These are phyloP conservation scores for Hypoxylon rickii DNA, from an alignment of 495 filamentous ascomycete genomes.

Conservation along the genomic window DNA sequence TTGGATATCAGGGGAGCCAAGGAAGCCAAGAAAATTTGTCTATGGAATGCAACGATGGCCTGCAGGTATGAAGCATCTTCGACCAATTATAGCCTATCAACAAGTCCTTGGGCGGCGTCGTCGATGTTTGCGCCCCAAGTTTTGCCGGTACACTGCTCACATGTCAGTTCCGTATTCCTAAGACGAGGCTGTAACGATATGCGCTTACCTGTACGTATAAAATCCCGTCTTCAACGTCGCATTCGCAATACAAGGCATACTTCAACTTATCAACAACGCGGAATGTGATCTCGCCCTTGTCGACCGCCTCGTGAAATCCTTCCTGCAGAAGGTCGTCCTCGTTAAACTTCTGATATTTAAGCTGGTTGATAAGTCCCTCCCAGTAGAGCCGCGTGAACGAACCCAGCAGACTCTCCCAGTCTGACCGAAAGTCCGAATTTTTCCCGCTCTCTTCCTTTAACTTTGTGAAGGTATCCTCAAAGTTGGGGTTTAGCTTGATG, in stretches of 20 bases:
- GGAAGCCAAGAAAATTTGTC: too few species aligned
- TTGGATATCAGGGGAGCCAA: too few species aligned
- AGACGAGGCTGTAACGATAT: not conserved
- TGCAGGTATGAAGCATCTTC: too few species aligned
- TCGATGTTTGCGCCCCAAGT: conserved; percentile 25
- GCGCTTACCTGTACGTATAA: conserved; percentile 47
- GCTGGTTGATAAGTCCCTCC: conserved; percentile 43
- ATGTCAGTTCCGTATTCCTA: not conserved
- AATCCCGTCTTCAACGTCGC: conserved; percentile 47
- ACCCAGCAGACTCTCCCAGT: conserved; percentile 50
- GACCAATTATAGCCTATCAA: too few species aligned
- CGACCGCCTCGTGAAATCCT: conserved; percentile 50
- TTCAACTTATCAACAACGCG: conserved; percentile 53
- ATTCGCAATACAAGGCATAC: conserved; percentile 47
- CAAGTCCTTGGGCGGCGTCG: conserved; percentile 7
- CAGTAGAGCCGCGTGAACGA: conserved; percentile 45
- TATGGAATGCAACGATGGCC: too few species aligned
- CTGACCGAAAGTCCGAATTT: conserved; percentile 38
- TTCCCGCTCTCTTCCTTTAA: conserved; percentile 40
- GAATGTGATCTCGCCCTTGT: conserved; percentile 45
- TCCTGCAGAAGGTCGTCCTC: conserved; percentile 54
- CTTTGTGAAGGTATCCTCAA: conserved; percentile 54
- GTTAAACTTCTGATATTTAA: conserved; percentile 45
- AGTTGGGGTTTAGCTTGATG: conserved; percentile 50
- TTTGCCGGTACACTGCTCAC: conserved; percentile 21